These are phyloP conservation scores for Alternaria sp. DNA, from an alignment of 2,329 filamentous ascomycete genomes.

Conservation along the genomic window DNA sequence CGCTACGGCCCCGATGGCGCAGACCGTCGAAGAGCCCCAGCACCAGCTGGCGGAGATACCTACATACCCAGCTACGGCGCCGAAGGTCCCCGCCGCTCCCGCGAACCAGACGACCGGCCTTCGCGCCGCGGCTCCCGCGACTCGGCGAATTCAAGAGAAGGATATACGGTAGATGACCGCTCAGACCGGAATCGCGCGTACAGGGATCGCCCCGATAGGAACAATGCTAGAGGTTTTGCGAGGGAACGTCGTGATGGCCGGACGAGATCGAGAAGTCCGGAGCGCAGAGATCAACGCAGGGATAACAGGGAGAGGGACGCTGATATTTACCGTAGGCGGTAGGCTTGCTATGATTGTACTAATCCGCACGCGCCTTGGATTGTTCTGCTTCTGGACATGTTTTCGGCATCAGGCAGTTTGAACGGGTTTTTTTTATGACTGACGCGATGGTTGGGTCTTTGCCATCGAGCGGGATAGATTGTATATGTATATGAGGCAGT, in stretches of 20 bases:
- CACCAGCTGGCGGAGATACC: constrained; percentile 47
- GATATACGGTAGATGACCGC: constrained; percentile 34
- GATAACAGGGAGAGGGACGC: constrained; percentile 37
- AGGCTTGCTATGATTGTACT: constrained; percentile 7
- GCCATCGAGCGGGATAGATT: too few relatives aligned
- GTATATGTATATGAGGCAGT: too few relatives aligned
- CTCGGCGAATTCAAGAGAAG: constrained; percentile 49
- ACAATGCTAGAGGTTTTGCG: constrained; percentile 37
- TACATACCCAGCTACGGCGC: constrained; percentile 57
- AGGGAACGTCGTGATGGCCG: constrained; percentile 43
- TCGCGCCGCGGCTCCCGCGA: constrained; percentile 44
- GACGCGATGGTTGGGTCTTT: too few relatives aligned
- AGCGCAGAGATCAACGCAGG: constrained; percentile 38
- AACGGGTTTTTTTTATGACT: too few relatives aligned
- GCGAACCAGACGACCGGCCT: constrained; percentile 48
- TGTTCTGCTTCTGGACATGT: too few relatives aligned
- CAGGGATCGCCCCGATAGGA: constrained; percentile 36
- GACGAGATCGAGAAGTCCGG: constrained; percentile 49
- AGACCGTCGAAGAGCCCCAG: constrained; percentile 30
- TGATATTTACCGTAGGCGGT: constrained; percentile 44
- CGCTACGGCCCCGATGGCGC: constrained; percentile 42
- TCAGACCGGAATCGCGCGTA: constrained; percentile 41
- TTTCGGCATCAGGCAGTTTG: too few relatives aligned
- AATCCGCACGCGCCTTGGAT: neutral
- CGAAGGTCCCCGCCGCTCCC: constrained; percentile 43